These are phyloP conservation scores for Drechslerella dactyloides DNA, from an alignment of 2,329 filamentous ascomycete genomes.

Conservation along the genomic window DNA sequence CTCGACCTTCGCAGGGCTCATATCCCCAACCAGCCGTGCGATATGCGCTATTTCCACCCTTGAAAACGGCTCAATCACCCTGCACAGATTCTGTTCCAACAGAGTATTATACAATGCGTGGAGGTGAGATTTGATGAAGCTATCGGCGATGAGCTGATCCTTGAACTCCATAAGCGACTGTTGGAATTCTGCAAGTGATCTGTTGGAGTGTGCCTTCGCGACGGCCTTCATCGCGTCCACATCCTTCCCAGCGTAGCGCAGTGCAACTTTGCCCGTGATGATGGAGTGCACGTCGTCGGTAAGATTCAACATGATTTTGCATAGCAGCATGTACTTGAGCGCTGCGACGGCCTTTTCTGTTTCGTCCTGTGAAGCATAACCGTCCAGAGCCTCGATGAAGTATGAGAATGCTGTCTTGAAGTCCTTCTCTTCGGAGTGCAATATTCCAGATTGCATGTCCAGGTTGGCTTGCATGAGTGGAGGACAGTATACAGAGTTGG, in stretches of 20 bases:
- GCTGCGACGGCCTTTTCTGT: constrained; percentile 88
- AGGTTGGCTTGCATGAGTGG: constrained; percentile 92
- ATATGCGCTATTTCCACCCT: constrained; percentile 96
- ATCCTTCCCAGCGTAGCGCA: constrained; percentile 93
- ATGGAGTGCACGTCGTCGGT: constrained; percentile 94
- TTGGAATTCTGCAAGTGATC: constrained; percentile 96
- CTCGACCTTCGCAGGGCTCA: constrained; percentile 96
- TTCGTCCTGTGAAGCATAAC: constrained; percentile 93
- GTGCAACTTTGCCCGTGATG: constrained; percentile 93
- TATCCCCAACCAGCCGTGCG: constrained; percentile 86
- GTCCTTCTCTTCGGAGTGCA: constrained; percentile 97
- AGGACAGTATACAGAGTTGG: constrained; percentile 95
- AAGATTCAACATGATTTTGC: constrained; percentile 99
- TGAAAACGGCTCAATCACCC: constrained; percentile 98
- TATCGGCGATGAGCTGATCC: constrained; percentile 89
- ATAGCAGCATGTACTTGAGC: constrained; percentile 98
- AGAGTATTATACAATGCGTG: constrained; percentile 96
- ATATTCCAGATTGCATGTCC: constrained; percentile 99
- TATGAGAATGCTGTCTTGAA: constrained; percentile 99
- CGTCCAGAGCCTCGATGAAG: constrained; percentile 98
- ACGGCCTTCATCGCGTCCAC: constrained; percentile 99
- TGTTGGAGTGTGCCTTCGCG: constrained; percentile 90
- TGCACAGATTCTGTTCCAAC: constrained; percentile 99
- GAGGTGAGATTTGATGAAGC: constrained; percentile 96
- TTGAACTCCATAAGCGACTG: constrained; percentile 86